Evolutionary conservation across 305 asterid species (phyloP), one percentile per base, ranked within the genome.

Genomic region (Rubia peregrina): DNA sequence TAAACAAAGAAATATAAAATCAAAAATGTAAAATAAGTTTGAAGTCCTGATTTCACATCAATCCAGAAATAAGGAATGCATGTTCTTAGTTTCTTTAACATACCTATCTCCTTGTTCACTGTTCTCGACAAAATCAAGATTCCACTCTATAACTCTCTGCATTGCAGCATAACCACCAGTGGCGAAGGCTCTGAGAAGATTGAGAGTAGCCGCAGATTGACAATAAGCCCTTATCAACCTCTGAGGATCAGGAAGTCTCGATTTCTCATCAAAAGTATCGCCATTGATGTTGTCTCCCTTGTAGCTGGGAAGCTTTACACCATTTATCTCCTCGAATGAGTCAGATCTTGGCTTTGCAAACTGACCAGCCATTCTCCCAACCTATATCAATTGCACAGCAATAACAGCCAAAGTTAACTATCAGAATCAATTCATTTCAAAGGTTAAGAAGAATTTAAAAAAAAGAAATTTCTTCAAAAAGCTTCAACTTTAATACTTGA

Each of bases 121-220:
- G 73, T 85, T 68, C 83, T 90, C 94, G 30, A 84, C 91, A 71
- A 90, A 90, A 83, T 88, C 97, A 64, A 90, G 95, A 77, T 90
- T 90, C 95, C 95, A 90, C 49, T 87, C 90, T 14, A 90, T 84
- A 36, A 90, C 97, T 75, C 95, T 84, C 85, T 90, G 97, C 95
- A 90, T 83, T 59, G 93, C 97, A 56, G 97, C 97, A 71, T 90
- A 90, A 72, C 97, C 95, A 69, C 97, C 97, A 1, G 97, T 90
- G 9, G 97, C 97, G 14, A 90, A 90, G 71, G 97, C 91, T 79
- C 95, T 77, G 1, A 90, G 89, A 76, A 90, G 95, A 61, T 88
- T 90, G 66, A 90, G 92, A 65, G 96, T 90, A 0, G 96, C 89
- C 0, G 95, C 96, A 69, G 96, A 85, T 74, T 90, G 92, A 76